Evolutionary conservation across 805 yeast genomes (phyloP), one percentile per base, ranked within the genome.

Genomic region (Clavispora asparagi): DNA sequence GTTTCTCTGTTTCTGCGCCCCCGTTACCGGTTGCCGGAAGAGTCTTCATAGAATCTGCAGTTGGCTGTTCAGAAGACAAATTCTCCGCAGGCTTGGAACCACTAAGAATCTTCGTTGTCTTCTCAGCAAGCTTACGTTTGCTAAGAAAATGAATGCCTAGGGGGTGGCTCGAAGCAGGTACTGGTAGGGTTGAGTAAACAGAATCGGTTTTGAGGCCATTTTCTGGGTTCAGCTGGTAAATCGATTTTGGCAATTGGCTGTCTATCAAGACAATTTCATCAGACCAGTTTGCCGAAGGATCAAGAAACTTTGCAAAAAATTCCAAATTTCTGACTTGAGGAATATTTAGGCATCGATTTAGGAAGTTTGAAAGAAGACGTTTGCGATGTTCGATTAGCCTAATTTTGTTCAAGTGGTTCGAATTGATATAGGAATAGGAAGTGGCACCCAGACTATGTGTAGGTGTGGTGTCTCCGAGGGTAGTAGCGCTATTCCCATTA

Each of bases 251-350:
- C 39, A 72, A 57, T 44, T 70, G 74, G 44, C 65, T 63, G 23
- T 58, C 54, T 9, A 70, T 62, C 39, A 71, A 55, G 14, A 61
- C 46, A 5, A 67, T 62, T 46, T 72, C 95, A 58, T 91, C 96
- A 23, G 77, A 72, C 92, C 97, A 94, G 53, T 79, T 78, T 11
- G 87, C 80, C 49, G 85, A 85, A 7, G 98, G 96, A 59, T 90
- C 94, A 46, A 94, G 64, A 58, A 94, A 94, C 59, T 84, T 81
- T 36, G 81, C 76, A 57, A 90, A 87, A 19, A 86, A 81, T 16
- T 74, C 74, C 52, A 83, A 78, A 25, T 73, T 73, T 35, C 81
- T 66, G 19, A 94, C 73, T 51, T 74, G 78, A 1, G 71, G 68
- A 40, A 83, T 81, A 9, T 67, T 63, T 44, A 79, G 57, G 62